Percentiles rank a stretch among this genome's conserved stretches.
Conservation (phyloP, 2,329 filamentous ascomycete genomes). For the Calonectria naviculata region DNA sequence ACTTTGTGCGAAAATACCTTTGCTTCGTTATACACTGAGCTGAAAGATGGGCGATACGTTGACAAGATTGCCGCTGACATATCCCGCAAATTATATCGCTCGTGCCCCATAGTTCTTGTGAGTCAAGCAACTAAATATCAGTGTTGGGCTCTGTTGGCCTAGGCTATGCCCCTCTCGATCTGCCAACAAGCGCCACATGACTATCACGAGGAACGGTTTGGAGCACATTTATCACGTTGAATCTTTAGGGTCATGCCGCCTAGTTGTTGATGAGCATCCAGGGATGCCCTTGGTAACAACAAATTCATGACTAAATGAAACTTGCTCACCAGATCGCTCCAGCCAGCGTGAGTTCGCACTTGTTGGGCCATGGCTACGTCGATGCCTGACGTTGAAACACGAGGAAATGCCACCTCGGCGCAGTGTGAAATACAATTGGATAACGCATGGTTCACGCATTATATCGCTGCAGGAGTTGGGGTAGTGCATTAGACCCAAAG, state of each 20-base stretch:
- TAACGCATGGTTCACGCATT: constrained; percentile 12
- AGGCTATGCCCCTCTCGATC: background rate
- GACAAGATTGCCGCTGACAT: background rate
- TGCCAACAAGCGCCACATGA: no score
- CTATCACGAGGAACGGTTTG: no score
- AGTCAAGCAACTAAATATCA: background rate
- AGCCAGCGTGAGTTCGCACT: background rate
- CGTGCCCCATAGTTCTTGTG: background rate
- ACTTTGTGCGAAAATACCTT: background rate
- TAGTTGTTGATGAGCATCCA: background rate
- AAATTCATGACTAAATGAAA: background rate
- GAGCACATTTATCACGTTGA: background rate
- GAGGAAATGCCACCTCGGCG: background rate
- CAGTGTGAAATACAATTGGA: background rate
- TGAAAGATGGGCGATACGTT: background rate
- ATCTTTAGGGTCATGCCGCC: no score
- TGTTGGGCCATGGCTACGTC: background rate
- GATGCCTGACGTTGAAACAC: constrained; percentile 5
- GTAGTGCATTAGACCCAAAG: constrained; percentile 6
- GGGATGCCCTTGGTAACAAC: background rate
- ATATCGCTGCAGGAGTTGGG: background rate
- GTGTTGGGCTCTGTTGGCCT: background rate
- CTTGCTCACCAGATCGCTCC: background rate
- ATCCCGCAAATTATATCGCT: background rate
- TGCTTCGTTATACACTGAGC: background rate